phyloP scores from a whole-genome alignment of 495 filamentous ascomycete genomes.

The Aspergillus biplanus region DNA sequence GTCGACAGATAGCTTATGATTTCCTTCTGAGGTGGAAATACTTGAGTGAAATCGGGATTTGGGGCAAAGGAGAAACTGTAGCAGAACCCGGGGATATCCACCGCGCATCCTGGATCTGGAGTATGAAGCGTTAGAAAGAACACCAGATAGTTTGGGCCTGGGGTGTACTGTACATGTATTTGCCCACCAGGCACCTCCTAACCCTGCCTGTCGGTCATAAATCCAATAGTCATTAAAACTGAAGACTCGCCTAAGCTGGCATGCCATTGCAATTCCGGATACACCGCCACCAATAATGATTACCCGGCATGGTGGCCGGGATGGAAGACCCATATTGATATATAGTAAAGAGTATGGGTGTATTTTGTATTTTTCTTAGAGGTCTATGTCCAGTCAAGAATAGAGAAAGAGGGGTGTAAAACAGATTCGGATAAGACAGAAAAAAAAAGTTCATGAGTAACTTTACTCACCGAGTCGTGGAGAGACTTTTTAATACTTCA shows the following conservation, averaged over 20 bases:
- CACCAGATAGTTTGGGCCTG: neutral
- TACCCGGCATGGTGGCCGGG: conserved; percentile 20
- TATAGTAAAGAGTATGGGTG: neutral
- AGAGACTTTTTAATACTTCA: too few species aligned
- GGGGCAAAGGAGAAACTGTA: conserved; percentile 36
- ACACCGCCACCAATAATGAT: conserved; percentile 36
- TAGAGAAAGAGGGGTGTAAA: neutral
- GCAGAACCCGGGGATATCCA: conserved; percentile 32
- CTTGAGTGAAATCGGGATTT: conserved; percentile 29
- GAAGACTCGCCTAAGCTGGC: conserved; percentile 27
- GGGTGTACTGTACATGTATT: conserved; percentile 27
- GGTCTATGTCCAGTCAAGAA: neutral
- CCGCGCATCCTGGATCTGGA: conserved; percentile 33
- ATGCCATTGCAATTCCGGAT: conserved; percentile 33
- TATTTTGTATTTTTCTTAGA: neutral
- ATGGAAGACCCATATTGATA: conserved; percentile 9
- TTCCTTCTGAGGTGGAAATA: conserved; percentile 27
- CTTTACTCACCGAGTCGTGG: too few species aligned
- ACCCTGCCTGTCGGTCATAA: conserved; percentile 28
- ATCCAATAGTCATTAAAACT: conserved; percentile 30
- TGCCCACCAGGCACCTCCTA: conserved; percentile 35
- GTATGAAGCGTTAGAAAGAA: neutral
- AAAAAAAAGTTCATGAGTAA: too few species aligned
- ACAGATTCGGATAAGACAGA: too few species aligned
- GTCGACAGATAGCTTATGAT: conserved; percentile 13